These are phyloP conservation scores for Magnolia officinalis DNA, from an alignment of 164 flowering plant species.

Conservation along the genomic window DNA sequence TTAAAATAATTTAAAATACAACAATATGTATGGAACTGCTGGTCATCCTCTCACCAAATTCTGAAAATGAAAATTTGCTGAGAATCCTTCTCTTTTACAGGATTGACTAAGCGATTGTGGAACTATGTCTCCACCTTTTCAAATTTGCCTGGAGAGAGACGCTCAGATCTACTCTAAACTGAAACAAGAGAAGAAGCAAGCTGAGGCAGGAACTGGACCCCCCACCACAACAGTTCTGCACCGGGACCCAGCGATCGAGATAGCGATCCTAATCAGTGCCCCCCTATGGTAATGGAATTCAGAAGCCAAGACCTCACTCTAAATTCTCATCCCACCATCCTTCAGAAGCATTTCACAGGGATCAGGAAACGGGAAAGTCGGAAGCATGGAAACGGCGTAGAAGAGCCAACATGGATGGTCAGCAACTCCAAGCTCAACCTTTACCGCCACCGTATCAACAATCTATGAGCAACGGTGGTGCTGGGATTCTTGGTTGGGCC, in stretches of 20 bases:
- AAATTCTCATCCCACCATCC: constrained; percentile 26
- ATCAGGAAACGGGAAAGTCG: constrained; percentile 53
- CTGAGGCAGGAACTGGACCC: constrained; percentile 63
- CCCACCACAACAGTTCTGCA: constrained; percentile 54
- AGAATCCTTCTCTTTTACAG: constrained; percentile 34
- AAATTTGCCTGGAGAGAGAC: constrained; percentile 73
- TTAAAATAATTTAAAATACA: too few species aligned
- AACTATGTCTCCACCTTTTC: constrained; percentile 77
- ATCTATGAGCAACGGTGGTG: constrained; percentile 37
- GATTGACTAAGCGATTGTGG: constrained; percentile 85
- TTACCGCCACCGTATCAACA: constrained; percentile 10
- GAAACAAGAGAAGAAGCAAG: constrained; percentile 74
- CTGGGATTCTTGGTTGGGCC: constrained; percentile 93
- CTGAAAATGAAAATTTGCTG: too few species aligned
- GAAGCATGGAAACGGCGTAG: constrained; percentile 89
- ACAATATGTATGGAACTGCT: too few species aligned
- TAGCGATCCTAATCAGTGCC: constrained; percentile 23
- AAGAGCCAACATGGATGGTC: constrained; percentile 53
- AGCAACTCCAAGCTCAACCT: constrained; percentile 34
- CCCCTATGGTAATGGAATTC: constrained; percentile 25
- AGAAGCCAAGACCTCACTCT: constrained; percentile 33
- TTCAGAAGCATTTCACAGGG: constrained; percentile 39
- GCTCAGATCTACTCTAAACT: constrained; percentile 87
- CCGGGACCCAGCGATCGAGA: constrained; percentile 35
- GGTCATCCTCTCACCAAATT: too few species aligned